phyloP scores from a whole-genome alignment of 108 stramenopile species.

The Nannochloropsis salina region DNA sequence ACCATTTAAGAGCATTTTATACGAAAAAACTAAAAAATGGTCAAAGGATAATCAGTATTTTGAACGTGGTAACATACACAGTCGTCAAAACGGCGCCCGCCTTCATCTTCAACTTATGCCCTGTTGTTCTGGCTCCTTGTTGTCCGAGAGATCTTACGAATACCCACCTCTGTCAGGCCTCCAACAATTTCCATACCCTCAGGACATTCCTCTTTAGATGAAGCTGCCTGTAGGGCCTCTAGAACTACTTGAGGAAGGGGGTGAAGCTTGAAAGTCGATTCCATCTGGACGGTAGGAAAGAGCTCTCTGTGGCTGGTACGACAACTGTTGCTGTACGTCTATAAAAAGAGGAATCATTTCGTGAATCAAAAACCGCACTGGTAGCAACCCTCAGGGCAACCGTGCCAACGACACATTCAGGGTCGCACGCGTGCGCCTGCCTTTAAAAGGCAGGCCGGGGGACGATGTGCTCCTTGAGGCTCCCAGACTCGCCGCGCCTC shows the following conservation, averaged over 20 bases:
- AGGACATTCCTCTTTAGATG: not conserved
- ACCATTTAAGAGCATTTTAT: no score
- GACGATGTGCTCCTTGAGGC: no score
- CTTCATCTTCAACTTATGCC: not conserved
- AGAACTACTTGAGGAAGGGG: not conserved
- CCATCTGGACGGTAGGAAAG: not conserved
- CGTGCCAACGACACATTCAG: no score
- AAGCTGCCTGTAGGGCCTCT: not conserved
- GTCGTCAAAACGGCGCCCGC: not conserved
- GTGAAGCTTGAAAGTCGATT: not conserved
- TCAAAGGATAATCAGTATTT: no score
- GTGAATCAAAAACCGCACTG: no score
- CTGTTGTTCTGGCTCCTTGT: slow-evolving; percentile 1
- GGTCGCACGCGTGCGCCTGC: no score
- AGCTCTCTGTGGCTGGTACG: not conserved
- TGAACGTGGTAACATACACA: no score
- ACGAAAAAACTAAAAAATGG: no score
- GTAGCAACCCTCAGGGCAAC: no score
- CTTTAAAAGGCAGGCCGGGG: no score
- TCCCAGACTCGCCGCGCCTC: no score
- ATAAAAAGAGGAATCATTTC: no score
- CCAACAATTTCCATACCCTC: not conserved
- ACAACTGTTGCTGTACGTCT: not conserved
- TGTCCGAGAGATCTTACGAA: not conserved
- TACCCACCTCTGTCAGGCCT: not conserved